Evolutionary conservation across 2,329 filamentous ascomycete species (phyloP).

Genomic region (Neonectria coccinea): DNA sequence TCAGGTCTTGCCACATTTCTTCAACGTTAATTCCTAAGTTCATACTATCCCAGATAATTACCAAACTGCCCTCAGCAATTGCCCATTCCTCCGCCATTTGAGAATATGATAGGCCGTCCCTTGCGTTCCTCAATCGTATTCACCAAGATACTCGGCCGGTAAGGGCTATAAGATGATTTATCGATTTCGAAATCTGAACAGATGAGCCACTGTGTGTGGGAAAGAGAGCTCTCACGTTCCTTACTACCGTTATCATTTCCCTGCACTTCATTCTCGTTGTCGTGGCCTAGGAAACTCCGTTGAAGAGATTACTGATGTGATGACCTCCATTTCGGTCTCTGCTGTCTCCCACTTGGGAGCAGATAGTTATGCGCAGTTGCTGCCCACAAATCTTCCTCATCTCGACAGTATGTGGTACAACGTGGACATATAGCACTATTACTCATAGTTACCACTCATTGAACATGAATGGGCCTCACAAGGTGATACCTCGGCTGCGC

Average conservation of each 20-base stretch:
- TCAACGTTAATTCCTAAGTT: conserved; percentile 63
- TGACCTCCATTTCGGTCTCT: conserved; percentile 64
- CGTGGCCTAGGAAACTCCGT: conserved; percentile 64
- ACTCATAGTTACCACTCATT: conserved; percentile 64
- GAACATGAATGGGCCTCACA: conserved; percentile 70
- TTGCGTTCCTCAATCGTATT: conserved; percentile 60
- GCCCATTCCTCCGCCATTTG: conserved; percentile 67
- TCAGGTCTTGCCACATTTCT: conserved; percentile 75
- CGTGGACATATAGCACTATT: conserved; percentile 66
- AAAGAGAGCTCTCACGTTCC: conserved; percentile 66
- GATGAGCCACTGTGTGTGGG: conserved; percentile 65
- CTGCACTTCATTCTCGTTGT: conserved; percentile 67
- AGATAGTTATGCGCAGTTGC: conserved; percentile 62
- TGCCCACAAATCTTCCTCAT: conserved; percentile 65
- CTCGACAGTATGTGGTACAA: conserved; percentile 64
- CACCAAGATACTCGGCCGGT: conserved; percentile 51
- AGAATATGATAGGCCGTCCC: conserved; percentile 64
- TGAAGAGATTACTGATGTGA: conserved; percentile 64
- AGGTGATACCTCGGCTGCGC: conserved; percentile 62
- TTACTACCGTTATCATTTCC: conserved; percentile 66
- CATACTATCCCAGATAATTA: conserved; percentile 70
- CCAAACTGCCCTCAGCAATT: conserved; percentile 71
- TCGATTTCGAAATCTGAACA: conserved; percentile 70
- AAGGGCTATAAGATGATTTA: conserved; percentile 54
- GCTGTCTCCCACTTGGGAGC: conserved; percentile 66